Base-by-base conservation (phyloP, 169 alveolate genomes). In the Plasmodium reichenowi region DNA sequence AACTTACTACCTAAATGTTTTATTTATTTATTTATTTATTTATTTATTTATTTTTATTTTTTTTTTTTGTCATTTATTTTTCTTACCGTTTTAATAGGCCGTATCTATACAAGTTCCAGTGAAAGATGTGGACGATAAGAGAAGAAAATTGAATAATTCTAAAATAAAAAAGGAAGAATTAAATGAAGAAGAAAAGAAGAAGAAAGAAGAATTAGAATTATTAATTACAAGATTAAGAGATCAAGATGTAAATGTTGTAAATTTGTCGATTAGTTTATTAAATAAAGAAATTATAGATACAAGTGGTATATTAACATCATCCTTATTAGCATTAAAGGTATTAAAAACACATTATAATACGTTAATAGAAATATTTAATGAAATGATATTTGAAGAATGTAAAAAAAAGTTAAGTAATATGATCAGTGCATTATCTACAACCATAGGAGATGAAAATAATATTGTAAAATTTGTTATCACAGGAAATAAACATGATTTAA, bases 371-470 rank as follows among this genome's bases (percentile, higher is more conserved):
- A 83, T 83, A 54, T 83, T 68, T 83, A 60, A 32, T 20, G 47
- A 68, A 0, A 83, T 83, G 91, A 54, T 15, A 83, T 83, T 83
- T 24, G 80, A 68, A n/a, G 91, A 83, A n/a, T 83, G 91, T 29
- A 83, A 83, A 22, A 68, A 38, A 68, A 83, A 67, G 8, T 43
- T 83, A 66, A 83, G 91, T 10, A 83, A 83, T 43, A 83, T 83
- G 91, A 83, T 83, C n/a, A 83, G 91, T 83, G 91, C 91, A 45
- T 68, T 83, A 62, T 83, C 91, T 2, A 70, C 91, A 17, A 83
- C 91, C 5, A 83, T 83, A 43, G 91, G 91, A 5, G 85, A 83
- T 83, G 91, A 83, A 68, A 83, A 38, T 38, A 83, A 83, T 60
- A 83, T 83, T 26, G 85, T 83, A 3, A 83, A 83, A 54, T 83